Evolutionary conservation across 1,284 basidiomycete genomes (phyloP).

Genomic region (Rhodotorula sp.): DNA sequence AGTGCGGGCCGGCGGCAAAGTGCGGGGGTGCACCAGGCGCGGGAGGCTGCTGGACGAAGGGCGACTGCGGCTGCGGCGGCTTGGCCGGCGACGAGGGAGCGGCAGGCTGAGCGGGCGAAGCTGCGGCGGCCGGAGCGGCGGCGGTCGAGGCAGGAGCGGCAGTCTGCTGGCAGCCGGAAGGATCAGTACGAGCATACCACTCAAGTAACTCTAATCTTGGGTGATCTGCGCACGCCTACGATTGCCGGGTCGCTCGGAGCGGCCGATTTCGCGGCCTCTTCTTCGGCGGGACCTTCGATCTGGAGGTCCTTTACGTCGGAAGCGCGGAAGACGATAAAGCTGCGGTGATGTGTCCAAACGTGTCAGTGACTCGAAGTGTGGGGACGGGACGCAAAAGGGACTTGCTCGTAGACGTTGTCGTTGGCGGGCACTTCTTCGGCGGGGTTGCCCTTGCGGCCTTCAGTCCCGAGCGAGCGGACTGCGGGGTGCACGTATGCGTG

Average conservation of each 20-base stretch:
- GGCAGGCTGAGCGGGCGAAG: slow-evolving; percentile 6
- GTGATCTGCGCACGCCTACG: slow-evolving; percentile 39
- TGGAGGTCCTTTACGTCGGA: slow-evolving; percentile 47
- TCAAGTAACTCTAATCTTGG: not conserved
- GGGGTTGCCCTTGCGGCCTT: slow-evolving; percentile 44
- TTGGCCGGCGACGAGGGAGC: slow-evolving; percentile 18
- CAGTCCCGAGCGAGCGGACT: slow-evolving; percentile 47
- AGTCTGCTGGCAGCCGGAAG: not conserved
- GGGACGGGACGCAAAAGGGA: not conserved
- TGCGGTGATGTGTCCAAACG: slow-evolving; percentile 5
- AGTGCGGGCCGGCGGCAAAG: slow-evolving; percentile 6
- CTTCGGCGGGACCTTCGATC: slow-evolving; percentile 43
- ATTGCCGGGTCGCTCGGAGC: slow-evolving; percentile 45
- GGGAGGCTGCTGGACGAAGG: slow-evolving; percentile 12
- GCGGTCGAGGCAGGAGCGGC: not conserved
- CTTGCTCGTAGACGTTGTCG: slow-evolving; percentile 46
- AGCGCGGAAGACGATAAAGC: slow-evolving; percentile 47
- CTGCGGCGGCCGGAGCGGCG: slow-evolving; percentile 4
- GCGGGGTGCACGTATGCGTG: not conserved
- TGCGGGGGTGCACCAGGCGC: slow-evolving; percentile 10
- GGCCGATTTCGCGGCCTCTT: not conserved
- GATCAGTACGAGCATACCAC: no score
- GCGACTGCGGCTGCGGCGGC: slow-evolving; percentile 24
- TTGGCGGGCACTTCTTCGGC: slow-evolving; percentile 43
- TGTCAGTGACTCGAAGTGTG: not conserved